These are phyloP conservation scores for Thuja plicata DNA, from an alignment of 83 land plant species.

Conservation along the genomic window DNA sequence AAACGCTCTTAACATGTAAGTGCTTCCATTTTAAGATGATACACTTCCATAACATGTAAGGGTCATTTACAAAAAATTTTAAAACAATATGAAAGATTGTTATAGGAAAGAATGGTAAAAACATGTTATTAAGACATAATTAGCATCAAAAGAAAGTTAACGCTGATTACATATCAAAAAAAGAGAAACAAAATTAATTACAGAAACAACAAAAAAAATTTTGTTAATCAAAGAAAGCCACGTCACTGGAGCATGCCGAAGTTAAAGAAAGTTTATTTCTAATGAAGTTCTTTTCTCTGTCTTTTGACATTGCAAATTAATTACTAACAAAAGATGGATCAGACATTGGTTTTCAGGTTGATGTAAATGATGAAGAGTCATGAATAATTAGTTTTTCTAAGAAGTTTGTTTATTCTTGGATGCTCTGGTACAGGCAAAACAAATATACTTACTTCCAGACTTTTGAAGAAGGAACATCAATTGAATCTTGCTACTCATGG, in stretches of 20 bases:
- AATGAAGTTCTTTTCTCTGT: background rate
- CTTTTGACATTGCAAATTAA: constrained; percentile 16
- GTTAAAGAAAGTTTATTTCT: constrained; percentile 49
- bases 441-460: background rate
- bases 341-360: constrained; percentile 60
- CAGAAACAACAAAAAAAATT: too few relatives aligned
- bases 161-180: too few relatives aligned
- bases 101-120: too few relatives aligned
- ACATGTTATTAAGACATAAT: too few relatives aligned
- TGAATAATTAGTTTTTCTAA: constrained; percentile 36
- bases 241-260: background rate
- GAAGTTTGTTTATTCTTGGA: constrained; percentile 44
- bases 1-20: too few relatives aligned
- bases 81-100: too few relatives aligned
- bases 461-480: background rate
- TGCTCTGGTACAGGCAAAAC: background rate
- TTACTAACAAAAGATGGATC: constrained; percentile 42
- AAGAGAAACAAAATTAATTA: too few relatives aligned
- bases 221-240: too few relatives aligned
- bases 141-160: too few relatives aligned
- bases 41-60: too few relatives aligned
- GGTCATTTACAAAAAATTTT: too few relatives aligned
- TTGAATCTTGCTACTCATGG: constrained; percentile 23
- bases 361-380: constrained; percentile 56
- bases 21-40: too few relatives aligned